phyloP scores from a whole-genome alignment of 768 basidiomycete species.

The Calocybe cyanea region DNA sequence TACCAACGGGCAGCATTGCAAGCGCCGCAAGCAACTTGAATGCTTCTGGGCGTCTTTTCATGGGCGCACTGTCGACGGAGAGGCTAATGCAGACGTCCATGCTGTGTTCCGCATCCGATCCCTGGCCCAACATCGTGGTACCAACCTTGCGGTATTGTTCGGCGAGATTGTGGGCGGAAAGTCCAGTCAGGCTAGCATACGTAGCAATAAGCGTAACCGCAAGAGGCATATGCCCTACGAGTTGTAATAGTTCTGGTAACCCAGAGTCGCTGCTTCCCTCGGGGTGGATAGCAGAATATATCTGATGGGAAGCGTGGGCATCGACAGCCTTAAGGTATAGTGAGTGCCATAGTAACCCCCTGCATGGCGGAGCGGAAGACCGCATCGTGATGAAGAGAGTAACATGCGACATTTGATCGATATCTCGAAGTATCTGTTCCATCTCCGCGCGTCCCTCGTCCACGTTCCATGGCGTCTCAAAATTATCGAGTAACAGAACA shows the following conservation, averaged over 20 bases:
- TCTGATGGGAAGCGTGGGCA: slow-evolving; percentile 15
- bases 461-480: slow-evolving; percentile 29
- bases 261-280: slow-evolving; percentile 17
- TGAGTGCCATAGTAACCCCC: slow-evolving; percentile 20
- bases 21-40: slow-evolving; percentile 15
- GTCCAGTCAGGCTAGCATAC: background rate
- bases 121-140: slow-evolving; percentile 5
- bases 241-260: slow-evolving; percentile 18
- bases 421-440: background rate
- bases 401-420: background rate
- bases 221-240: slow-evolving; percentile 26
- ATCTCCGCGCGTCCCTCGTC: background rate
- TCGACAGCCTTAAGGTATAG: slow-evolving; percentile 15
- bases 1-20: slow-evolving; percentile 24
- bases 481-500: slow-evolving; percentile 28
- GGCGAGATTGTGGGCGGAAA: slow-evolving; percentile 3
- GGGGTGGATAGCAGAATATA: slow-evolving; percentile 20
- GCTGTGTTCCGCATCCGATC: slow-evolving; percentile 7
- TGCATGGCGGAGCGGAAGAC: slow-evolving; percentile 18
- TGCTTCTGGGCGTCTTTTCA: slow-evolving; percentile 2
- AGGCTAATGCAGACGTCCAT: slow-evolving; percentile 11
- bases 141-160: slow-evolving; percentile 1
- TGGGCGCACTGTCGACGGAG: slow-evolving; percentile 5
- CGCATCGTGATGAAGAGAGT: background rate
- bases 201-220: slow-evolving; percentile 32